phyloP scores from a whole-genome alignment of 371 early-diverging fungal species.

The Paraphysoderma sedebokerense region DNA sequence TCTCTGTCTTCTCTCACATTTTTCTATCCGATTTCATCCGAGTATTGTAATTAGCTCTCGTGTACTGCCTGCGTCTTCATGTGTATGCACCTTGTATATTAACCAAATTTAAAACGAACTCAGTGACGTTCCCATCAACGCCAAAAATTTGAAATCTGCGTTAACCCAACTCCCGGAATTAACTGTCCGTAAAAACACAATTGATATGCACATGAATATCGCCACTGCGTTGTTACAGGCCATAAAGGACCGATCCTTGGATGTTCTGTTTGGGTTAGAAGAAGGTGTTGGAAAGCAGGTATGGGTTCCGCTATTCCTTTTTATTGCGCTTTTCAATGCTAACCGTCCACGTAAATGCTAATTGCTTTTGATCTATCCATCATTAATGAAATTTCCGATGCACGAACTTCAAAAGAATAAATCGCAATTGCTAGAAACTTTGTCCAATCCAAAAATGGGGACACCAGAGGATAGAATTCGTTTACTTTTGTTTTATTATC shows the following conservation, averaged over 20 bases:
- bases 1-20: neutral
- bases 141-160: conserved; percentile 76
- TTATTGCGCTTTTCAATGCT: neutral
- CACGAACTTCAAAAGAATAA: too few species aligned
- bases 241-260: conserved; percentile 90
- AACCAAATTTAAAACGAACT: too few species aligned
- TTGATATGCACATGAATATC: conserved; percentile 98
- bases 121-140: conserved; percentile 47
- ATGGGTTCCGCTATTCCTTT: neutral
- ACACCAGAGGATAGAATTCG: conserved; percentile 77
- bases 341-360: too few species aligned
- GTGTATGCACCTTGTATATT: too few species aligned
- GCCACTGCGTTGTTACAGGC: conserved; percentile 77
- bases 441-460: conserved; percentile 61
- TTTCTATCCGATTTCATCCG: neutral
- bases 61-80: too few species aligned
- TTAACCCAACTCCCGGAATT: conserved; percentile 89
- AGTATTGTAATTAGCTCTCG: neutral
- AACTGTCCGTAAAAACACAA: conserved; percentile 79
- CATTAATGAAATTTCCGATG: too few species aligned
- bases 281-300: conserved; percentile 54
- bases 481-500: conserved; percentile 68
- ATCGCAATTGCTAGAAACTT: conserved; percentile 53
- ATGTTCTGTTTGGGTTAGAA: conserved; percentile 88
- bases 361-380: too few species aligned